Evolutionary conservation across 2,329 filamentous ascomycete species (phyloP), one percentile per base, ranked within the genome.

Genomic region (Fusarium solani-melongenae): DNA sequence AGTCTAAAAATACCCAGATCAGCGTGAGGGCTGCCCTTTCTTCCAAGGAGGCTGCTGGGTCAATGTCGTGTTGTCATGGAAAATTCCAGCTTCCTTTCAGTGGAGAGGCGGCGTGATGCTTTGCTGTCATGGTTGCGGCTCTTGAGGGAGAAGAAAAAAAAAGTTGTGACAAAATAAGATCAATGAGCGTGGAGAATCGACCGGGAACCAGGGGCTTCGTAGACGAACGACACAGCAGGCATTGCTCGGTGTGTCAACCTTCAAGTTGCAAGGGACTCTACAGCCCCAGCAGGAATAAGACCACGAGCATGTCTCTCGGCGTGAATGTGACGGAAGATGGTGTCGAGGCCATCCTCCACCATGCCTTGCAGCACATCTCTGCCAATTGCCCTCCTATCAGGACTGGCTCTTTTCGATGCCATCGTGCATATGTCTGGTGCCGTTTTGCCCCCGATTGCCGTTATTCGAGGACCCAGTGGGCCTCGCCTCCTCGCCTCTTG

Each of bases 1-100:
- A 71, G 75, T 76, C 72, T 78, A 77, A 77, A 77, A 77, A 77
- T 78, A 77, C 69, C 65, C 66, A 53, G 74, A 71, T 70, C 70
- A 46, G 61, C 62, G 39, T 49, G 38, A 64, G 27, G 44, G 60
- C 60, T 58, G 49, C 65, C 51, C 33, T 56, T 41, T 59, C 57
- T 66, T 67, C 61, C 67, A 66, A 73, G 67, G 70, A 70, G 62
- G 63, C 46, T 65, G 61, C 4, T 44, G 51, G 58, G 49, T 57
- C 65, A 60, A 58, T 57, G 49, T 61, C 62, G 51, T 64, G 51
- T 61, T 61, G 65, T 65, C 58, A 64, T 66, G 64, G 57, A 67
- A 66, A 61, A 63, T 71, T 71, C 66, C 57, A 70, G 62, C 60
- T 59, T 55, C 29, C 34, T 53, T 44, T 63, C 53, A 31, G 46